Evolutionary conservation across 1,139 yeast species (phyloP).

Genomic region (Candida sanyaensis): DNA sequence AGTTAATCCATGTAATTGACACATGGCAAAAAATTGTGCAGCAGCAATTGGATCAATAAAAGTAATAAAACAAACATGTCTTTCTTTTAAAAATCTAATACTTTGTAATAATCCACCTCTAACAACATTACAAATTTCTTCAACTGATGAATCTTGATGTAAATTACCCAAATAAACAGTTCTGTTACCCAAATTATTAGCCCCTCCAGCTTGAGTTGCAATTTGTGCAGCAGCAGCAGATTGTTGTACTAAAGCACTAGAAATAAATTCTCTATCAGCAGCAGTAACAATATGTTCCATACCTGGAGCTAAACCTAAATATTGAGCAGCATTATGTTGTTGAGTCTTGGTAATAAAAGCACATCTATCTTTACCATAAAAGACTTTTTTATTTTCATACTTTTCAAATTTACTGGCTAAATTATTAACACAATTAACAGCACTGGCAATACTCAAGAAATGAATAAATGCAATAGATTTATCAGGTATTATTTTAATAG

Average conservation of each 20-base stretch:
- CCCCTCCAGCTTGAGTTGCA: conserved; percentile 75
- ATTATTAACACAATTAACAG: conserved; percentile 59
- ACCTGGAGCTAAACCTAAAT: conserved; percentile 87
- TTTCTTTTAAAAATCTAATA: conserved; percentile 70
- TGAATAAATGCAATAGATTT: conserved; percentile 64
- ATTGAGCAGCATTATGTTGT: conserved; percentile 96
- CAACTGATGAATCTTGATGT: conserved; percentile 82
- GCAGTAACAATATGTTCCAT: conserved; percentile 81
- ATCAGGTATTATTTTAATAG: conserved; percentile 57
- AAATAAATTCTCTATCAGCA: conserved; percentile 69
- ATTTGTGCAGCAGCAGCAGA: conserved; percentile 73
- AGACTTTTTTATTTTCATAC: conserved; percentile 57
- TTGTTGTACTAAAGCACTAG: conserved; percentile 64
- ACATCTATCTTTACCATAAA: conserved; percentile 66
- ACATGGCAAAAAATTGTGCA: conserved; percentile 88
- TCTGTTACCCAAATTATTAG: conserved; percentile 82
- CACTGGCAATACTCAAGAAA: conserved; percentile 57
- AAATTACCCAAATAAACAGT: conserved; percentile 89
- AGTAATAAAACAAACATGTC: conserved; percentile 89
- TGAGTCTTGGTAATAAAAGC: conserved; percentile 88
- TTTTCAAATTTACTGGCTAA: conserved; percentile 52
- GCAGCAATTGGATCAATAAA: conserved; percentile 92
- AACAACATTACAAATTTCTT: conserved; percentile 91
- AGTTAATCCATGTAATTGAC: conserved; percentile 77
- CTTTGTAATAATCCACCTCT: conserved; percentile 89